Conservation (phyloP, 2,329 filamentous ascomycete species). For the Waltergamsia citrina region DNA sequence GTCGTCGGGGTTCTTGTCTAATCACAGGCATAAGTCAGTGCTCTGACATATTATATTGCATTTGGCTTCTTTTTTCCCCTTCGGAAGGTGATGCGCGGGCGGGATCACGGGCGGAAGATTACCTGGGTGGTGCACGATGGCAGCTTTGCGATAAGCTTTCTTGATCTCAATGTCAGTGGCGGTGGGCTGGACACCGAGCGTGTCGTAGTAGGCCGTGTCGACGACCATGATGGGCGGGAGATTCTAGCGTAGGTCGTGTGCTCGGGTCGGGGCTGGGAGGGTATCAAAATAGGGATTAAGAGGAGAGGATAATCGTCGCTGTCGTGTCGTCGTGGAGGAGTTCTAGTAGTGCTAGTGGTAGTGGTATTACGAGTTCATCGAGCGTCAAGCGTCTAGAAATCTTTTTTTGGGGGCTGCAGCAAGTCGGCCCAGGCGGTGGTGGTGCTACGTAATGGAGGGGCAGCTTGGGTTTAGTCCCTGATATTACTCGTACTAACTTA, state of each 20-base stretch:
- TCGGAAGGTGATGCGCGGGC: too few relatives aligned
- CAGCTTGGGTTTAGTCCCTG: too few relatives aligned
- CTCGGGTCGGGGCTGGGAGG: not conserved
- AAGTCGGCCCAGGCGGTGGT: too few relatives aligned
- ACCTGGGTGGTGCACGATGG: constrained; percentile 89
- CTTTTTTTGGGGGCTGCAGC: too few relatives aligned
- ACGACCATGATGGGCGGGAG: constrained; percentile 60
- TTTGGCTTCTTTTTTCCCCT: too few relatives aligned
- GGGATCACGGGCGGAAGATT: too few relatives aligned
- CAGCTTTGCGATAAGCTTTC: constrained; percentile 90
- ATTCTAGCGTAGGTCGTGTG: not conserved
- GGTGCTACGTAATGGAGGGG: constrained; percentile 28
- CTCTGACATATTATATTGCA: too few relatives aligned
- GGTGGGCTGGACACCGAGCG: constrained; percentile 72
- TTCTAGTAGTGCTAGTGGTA: not conserved
- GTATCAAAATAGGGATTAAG: too few relatives aligned
- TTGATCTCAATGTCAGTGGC: constrained; percentile 92
- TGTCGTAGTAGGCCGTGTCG: constrained; percentile 84
- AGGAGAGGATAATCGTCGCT: not conserved
- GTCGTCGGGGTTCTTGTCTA: constrained; percentile 97
- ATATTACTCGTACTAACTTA: constrained; percentile 9
- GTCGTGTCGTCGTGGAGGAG: too few relatives aligned
- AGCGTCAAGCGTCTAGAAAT: not conserved
- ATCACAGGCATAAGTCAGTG: too few relatives aligned
- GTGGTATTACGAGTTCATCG: not conserved